phyloP scores from a whole-genome alignment of 495 filamentous ascomycete genomes.

The Tuber umbilicatum region DNA sequence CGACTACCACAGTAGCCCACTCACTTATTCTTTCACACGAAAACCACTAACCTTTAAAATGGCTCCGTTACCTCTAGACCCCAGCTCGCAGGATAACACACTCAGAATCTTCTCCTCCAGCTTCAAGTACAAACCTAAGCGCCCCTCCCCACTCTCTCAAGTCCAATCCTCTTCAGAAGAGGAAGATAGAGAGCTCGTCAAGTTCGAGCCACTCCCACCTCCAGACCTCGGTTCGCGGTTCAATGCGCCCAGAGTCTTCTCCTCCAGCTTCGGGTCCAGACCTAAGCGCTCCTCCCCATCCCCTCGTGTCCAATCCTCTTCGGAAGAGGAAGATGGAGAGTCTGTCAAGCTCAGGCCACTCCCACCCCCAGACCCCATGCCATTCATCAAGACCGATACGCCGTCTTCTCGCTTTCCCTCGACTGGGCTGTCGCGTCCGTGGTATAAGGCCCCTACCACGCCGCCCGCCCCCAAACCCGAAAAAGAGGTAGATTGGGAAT shows the following conservation, averaged over 20 bases:
- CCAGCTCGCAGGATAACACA: neutral
- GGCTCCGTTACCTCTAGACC: neutral
- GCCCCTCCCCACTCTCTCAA: neutral
- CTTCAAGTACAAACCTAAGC: neutral
- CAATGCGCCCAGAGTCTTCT: neutral
- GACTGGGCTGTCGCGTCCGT: no score
- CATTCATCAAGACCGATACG: no score
- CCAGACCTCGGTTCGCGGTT: fast-evolving
- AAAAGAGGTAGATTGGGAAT: no score
- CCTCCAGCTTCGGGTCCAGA: neutral
- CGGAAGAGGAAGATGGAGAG: no score
- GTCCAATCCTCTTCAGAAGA: no score
- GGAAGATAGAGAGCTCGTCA: no score
- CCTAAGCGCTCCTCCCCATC: neutral
- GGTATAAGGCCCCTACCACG: no score
- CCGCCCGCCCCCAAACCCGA: no score
- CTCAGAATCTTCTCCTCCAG: neutral
- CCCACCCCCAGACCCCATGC: no score
- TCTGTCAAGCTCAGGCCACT: no score
- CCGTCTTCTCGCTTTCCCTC: no score
- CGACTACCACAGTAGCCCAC: neutral
- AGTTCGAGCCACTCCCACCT: neutral
- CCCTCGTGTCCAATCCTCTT: no score
- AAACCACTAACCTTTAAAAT: neutral
- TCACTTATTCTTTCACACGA: neutral